These are phyloP conservation scores for Tilletiopsis washingtonensis DNA, from an alignment of 1,284 basidiomycete genomes.

Conservation along the genomic window DNA sequence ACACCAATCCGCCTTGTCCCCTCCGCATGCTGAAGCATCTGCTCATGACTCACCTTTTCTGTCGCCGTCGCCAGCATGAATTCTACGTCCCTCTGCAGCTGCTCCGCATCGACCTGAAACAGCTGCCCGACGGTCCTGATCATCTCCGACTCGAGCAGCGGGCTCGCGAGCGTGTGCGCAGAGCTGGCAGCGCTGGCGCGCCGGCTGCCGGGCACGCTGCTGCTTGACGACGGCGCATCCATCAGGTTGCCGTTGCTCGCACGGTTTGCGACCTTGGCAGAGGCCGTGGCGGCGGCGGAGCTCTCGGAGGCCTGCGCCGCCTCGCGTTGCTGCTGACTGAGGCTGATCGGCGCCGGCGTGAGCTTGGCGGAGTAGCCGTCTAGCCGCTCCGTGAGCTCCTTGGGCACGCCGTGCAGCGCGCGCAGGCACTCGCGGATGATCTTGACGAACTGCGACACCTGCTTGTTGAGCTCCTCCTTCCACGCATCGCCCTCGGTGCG, in stretches of 20 bases:
- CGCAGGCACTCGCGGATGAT: constrained; percentile 71
- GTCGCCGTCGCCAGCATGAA: constrained; percentile 63
- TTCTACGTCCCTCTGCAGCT: constrained; percentile 68
- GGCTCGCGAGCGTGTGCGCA: constrained; percentile 1
- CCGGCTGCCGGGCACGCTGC: constrained; percentile 8
- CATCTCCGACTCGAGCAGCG: constrained; percentile 19
- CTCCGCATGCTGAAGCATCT: background rate
- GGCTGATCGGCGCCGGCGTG: constrained; percentile 49
- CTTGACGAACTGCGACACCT: constrained; percentile 77
- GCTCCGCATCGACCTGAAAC: constrained; percentile 64
- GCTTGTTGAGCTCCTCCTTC: constrained; percentile 84
- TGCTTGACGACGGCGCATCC: constrained; percentile 11
- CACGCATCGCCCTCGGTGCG: constrained; percentile 61
- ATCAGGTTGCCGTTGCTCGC: background rate
- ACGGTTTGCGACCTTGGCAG: background rate
- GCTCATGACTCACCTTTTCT: constrained; percentile 58
- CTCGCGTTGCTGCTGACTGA: constrained; percentile 1
- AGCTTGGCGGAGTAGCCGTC: constrained; percentile 77
- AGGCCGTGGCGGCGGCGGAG: constrained; percentile 1
- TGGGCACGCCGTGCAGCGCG: constrained; percentile 51
- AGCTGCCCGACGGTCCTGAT: constrained; percentile 60
- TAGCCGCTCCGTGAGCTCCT: constrained; percentile 70
- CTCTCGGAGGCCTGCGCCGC: constrained; percentile 3
- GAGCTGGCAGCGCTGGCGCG: constrained; percentile 20
- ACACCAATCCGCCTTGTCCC: background rate